Conservation (phyloP, 2,329 filamentous ascomycete species). For the Colletotrichum coccodes region DNA sequence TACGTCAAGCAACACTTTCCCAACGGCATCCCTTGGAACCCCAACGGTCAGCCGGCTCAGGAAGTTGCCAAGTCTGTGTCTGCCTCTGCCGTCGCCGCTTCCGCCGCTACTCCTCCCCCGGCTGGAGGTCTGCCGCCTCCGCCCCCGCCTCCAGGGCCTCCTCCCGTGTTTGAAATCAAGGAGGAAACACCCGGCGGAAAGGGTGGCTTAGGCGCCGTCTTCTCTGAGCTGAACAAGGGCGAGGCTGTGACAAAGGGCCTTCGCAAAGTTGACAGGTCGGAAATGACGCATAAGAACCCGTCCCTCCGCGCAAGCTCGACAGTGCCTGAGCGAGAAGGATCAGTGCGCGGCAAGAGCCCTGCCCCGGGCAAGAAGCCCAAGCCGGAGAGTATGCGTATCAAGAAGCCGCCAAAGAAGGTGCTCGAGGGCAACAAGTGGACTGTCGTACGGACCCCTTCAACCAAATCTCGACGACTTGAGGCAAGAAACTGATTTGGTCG, state of each 20-base stretch:
- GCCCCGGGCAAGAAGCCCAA: conserved; percentile 89
- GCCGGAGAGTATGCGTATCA: conserved; percentile 84
- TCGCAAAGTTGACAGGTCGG: conserved; percentile 91
- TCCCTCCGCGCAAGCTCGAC: conserved; percentile 78
- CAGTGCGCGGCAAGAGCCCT: conserved; percentile 80
- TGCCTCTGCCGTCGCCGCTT: conserved; percentile 46
- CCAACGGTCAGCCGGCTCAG: conserved; percentile 76
- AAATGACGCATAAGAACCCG: conserved; percentile 99
- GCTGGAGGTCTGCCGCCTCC: conserved; percentile 69
- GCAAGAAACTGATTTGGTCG: background rate
- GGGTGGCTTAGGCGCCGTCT: conserved; percentile 85
- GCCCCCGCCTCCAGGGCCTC: conserved; percentile 77
- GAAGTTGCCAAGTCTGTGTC: conserved; percentile 72
- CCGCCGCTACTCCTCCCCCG: conserved; percentile 58
- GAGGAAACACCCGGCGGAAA: conserved; percentile 56
- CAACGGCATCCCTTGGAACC: conserved; percentile 87
- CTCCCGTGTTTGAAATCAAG: conserved; percentile 72
- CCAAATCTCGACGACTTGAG: background rate
- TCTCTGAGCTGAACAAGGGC: conserved; percentile 90
- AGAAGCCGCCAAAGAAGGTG: conserved; percentile 83
- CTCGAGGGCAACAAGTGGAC: conserved; percentile 94
- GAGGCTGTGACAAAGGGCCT: conserved; percentile 87
- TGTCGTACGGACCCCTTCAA: conserved; percentile 64
- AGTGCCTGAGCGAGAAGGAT: conserved; percentile 69
- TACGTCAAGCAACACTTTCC: conserved; percentile 88